Evolutionary conservation across 768 basidiomycete species (phyloP).

Genomic region (Gymnopilus junonius): DNA sequence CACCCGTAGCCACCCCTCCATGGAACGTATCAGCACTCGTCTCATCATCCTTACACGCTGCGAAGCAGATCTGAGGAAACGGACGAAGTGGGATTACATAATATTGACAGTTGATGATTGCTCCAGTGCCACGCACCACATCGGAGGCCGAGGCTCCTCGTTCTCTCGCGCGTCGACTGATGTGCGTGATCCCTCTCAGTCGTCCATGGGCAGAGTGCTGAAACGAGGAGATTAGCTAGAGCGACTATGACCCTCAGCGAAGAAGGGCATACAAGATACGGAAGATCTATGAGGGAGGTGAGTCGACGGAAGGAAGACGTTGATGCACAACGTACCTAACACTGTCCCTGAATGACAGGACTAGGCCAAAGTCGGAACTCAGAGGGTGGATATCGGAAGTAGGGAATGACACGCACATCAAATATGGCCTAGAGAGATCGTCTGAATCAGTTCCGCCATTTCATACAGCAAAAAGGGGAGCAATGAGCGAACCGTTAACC

Average conservation of each 20-base stretch:
- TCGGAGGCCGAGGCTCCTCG: constrained; percentile 67
- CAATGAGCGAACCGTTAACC: constrained; percentile 52
- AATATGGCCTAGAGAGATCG: constrained; percentile 52
- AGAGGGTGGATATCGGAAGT: neutral
- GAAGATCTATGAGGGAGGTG: constrained; percentile 40
- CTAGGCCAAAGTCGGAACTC: neutral
- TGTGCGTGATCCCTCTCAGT: constrained; percentile 44
- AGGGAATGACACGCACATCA: constrained; percentile 41
- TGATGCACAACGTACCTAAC: constrained; percentile 16
- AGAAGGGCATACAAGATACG: constrained; percentile 49
- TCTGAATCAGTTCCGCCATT: neutral
- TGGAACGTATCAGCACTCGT: too few species aligned
- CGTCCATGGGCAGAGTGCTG: constrained; percentile 63
- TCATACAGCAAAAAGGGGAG: constrained; percentile 6
- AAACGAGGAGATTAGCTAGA: neutral
- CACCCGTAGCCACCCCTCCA: too few species aligned
- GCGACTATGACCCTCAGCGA: neutral
- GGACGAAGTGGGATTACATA: neutral
- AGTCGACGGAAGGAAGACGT: neutral
- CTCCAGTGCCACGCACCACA: constrained; percentile 42
- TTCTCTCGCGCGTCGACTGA: constrained; percentile 37
- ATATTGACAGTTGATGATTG: neutral
- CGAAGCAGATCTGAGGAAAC: constrained; percentile 63
- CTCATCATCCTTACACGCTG: constrained; percentile 73
- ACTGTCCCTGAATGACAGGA: too few species aligned